These are phyloP conservation scores for Testicularia cyperi DNA, from an alignment of 1,284 basidiomycete species.

Conservation along the genomic window DNA sequence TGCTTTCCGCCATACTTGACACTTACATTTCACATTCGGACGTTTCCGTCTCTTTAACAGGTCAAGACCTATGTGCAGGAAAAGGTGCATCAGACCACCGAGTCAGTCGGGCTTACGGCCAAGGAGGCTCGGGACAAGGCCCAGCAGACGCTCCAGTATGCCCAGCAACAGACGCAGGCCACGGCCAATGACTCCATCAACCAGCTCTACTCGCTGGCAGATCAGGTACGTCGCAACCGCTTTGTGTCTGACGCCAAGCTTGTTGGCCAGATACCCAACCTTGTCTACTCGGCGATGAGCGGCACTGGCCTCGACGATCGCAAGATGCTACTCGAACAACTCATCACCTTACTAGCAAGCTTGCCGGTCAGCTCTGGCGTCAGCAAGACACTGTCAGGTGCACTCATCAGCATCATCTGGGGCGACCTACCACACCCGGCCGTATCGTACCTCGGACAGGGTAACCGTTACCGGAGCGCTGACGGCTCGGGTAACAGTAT, in stretches of 20 bases:
- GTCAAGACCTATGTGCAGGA: conserved; percentile 18
- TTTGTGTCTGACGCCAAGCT: conserved; percentile 31
- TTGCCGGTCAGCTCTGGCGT: conserved; percentile 34
- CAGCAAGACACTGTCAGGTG: conserved; percentile 21
- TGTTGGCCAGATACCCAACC: conserved; percentile 21
- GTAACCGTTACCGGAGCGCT: conserved; percentile 47
- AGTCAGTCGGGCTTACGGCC: conserved; percentile 18
- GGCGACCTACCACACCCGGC: conserved; percentile 73
- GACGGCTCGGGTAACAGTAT: conserved; percentile 69
- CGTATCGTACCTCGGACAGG: conserved; percentile 67
- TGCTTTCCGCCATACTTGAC: too few species aligned
- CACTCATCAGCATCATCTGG: conserved; percentile 41
- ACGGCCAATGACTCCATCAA: conserved; percentile 5
- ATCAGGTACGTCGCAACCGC: conserved; percentile 19
- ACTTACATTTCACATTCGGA: not conserved
- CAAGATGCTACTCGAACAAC: conserved; percentile 46
- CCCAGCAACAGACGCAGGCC: conserved; percentile 7
- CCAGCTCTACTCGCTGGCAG: conserved; percentile 10
- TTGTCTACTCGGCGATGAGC: conserved; percentile 9
- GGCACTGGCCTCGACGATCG: conserved; percentile 43
- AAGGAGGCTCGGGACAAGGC: conserved; percentile 10
- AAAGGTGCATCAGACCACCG: conserved; percentile 21
- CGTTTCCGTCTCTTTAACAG: not conserved
- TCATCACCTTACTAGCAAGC: conserved; percentile 36
- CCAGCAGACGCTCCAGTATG: conserved; percentile 7